Percentiles rank a stretch among this genome's conserved stretches.
phyloP scores from a whole-genome alignment of 2,329 filamentous ascomycete species.

The Ophiostoma tasmaniense region DNA sequence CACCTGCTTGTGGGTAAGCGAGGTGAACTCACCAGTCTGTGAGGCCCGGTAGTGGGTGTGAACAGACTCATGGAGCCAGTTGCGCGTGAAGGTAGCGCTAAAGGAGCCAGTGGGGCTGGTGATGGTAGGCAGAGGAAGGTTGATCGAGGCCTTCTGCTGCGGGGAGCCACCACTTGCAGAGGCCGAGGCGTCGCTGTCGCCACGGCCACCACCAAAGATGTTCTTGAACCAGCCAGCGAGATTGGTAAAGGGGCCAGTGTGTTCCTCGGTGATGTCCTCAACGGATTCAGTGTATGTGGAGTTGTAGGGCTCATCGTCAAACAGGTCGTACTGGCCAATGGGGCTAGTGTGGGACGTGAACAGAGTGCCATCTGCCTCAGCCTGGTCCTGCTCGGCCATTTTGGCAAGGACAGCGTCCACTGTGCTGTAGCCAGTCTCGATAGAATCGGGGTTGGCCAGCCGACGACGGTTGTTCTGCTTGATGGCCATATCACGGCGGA shows the following conservation, averaged over 20 bases:
- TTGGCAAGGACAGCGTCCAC: not conserved
- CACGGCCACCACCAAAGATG: not conserved
- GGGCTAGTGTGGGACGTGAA: not conserved
- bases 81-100: slow-evolving; percentile 5
- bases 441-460: not conserved
- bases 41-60: slow-evolving; percentile 14
- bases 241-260: not conserved
- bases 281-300: too few species aligned
- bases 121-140: slow-evolving; percentile 4
- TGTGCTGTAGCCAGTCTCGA: not conserved
- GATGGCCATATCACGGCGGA: not conserved
- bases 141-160: not conserved
- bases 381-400: not conserved
- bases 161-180: not conserved
- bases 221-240: not conserved
- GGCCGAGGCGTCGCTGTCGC: not conserved
- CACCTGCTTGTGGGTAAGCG: slow-evolving; percentile 16
- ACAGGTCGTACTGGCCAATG: not conserved
- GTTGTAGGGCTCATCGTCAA: not conserved
- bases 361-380: not conserved
- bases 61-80: slow-evolving; percentile 18
- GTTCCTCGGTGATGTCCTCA: not conserved
- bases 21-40: slow-evolving; percentile 14
- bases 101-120: slow-evolving; percentile 8
- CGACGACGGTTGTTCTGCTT: not conserved